Evolutionary conservation across 192 early-diverging fungal species (phyloP).

Genomic region (Coemansia umbellata): DNA sequence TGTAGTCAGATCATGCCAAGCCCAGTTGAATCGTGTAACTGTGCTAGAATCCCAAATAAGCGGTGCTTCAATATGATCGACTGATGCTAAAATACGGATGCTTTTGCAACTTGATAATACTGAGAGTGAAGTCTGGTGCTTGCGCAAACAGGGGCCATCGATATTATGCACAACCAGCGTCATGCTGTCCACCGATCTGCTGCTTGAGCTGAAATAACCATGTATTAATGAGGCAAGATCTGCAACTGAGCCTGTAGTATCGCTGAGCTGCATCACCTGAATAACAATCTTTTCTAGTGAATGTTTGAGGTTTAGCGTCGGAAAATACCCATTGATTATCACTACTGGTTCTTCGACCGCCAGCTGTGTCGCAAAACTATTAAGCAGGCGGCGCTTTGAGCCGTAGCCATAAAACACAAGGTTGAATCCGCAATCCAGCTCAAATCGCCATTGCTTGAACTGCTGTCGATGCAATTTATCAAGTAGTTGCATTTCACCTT

Average conservation of each 20-base stretch:
- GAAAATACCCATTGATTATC: conserved; percentile 85
- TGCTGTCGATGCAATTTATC: conserved; percentile 54
- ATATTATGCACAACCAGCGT: conserved; percentile 87
- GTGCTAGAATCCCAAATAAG: conserved; percentile 83
- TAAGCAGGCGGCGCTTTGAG: conserved; percentile 81
- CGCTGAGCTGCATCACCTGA: conserved; percentile 29
- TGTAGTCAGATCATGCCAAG: conserved; percentile 91
- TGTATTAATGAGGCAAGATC: conserved; percentile 67
- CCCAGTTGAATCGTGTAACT: conserved; percentile 68
- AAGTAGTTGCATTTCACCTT: conserved; percentile 55
- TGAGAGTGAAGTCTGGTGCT: conserved; percentile 66
- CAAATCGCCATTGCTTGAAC: conserved; percentile 89
- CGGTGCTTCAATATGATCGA: conserved; percentile 90
- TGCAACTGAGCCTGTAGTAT: conserved; percentile 46
- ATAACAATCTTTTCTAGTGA: conserved; percentile 62
- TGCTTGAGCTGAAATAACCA: conserved; percentile 57
- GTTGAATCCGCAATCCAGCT: conserved; percentile 79
- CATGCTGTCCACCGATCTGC: conserved; percentile 51
- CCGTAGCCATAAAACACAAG: conserved; percentile 92
- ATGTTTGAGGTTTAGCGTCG: conserved; percentile 66
- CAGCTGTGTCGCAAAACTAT: conserved; percentile 60
- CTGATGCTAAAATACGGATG: conserved; percentile 76
- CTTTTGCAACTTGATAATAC: conserved; percentile 61
- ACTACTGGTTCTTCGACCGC: conserved; percentile 61
- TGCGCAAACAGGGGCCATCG: conserved; percentile 74